Evolutionary conservation across 1,284 basidiomycete species (phyloP).

Genomic region (Marasmius oreades): DNA sequence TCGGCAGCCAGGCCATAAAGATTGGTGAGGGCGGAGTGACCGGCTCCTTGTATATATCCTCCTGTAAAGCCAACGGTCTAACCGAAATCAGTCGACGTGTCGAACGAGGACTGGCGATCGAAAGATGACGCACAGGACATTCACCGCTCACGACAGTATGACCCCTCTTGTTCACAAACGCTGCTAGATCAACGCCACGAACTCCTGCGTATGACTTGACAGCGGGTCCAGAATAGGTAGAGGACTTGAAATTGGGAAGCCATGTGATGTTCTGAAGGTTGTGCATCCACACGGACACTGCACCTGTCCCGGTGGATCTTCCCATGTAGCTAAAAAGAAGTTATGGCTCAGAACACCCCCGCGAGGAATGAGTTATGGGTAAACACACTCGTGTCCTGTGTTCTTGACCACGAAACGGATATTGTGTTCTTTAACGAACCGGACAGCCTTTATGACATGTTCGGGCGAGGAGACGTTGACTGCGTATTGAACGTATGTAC

Average conservation of each 20-base stretch:
- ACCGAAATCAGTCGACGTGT: background rate
- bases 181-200: constrained; percentile 13
- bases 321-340: constrained; percentile 18
- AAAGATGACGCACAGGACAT: constrained; percentile 19
- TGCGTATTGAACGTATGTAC: constrained; percentile 22
- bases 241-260: constrained; percentile 14
- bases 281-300: constrained; percentile 21
- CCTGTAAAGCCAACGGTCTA: constrained; percentile 15
- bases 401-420: constrained; percentile 24
- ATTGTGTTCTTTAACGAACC: constrained; percentile 20
- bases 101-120: background rate
- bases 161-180: constrained; percentile 14
- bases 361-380: background rate
- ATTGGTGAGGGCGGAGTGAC: constrained; percentile 1
- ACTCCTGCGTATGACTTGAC: constrained; percentile 17
- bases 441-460: constrained; percentile 19
- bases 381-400: constrained; percentile 23
- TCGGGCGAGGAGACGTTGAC: constrained; percentile 19
- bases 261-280: constrained; percentile 15
- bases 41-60: constrained; percentile 11
- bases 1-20: constrained; percentile 5
- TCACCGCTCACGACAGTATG: constrained; percentile 21
- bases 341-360: too few species aligned
- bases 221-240: constrained; percentile 14
- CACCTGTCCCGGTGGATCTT: constrained; percentile 18